Evolutionary conservation across 495 filamentous ascomycete species (phyloP), one percentile per base, ranked within the genome.

Genomic region (Chlorociboria aeruginascens): DNA sequence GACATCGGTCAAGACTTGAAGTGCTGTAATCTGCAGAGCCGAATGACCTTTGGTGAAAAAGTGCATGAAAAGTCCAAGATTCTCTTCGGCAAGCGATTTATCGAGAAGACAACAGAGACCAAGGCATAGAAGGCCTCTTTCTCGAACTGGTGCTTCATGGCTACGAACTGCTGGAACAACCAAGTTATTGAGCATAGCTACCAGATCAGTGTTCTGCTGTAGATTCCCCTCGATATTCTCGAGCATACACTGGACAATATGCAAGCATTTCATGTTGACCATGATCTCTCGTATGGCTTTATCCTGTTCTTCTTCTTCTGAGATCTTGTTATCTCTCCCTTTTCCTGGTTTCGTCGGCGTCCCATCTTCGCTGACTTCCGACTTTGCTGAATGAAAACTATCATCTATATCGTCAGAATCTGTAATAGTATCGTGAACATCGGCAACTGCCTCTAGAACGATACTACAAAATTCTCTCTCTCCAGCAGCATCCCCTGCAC

Each of bases 201-300:
- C 85, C 11, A 99, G 67, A 57, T 93, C 79, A 49, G 80, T 78
- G 62, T 95, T 95, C 39, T 85, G 70, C 62, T 95, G 89, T 29
- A 97, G 69, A 47, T 82, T 79, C 16, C 87, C 85, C 45, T 84
- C 69, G 1, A 96, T 85, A 56, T 95, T 92, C 60, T 93, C 78
- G 36, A 99, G 73, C 89, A 95, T 95, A 70, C 87, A 97, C 57
- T 93, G 88, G 17, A 93, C 89, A 55, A 99, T 95, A 59, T 96
- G 86, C 32, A 99, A 74, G 66, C 92, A 96, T 63, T 97, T 96
- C 79, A 95, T 86, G 68, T 97, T 96, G 57, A 97, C 83, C 70
- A 94, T 79, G 60, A 97, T 89, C 62, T 95, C 88, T 46, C 74
- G 76, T 48, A 96, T 73, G 2, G 87, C 81, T 65, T 89, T 95